Base-by-base conservation (phyloP, 208 protist species). In the Trypanosoma rangeli region DNA sequence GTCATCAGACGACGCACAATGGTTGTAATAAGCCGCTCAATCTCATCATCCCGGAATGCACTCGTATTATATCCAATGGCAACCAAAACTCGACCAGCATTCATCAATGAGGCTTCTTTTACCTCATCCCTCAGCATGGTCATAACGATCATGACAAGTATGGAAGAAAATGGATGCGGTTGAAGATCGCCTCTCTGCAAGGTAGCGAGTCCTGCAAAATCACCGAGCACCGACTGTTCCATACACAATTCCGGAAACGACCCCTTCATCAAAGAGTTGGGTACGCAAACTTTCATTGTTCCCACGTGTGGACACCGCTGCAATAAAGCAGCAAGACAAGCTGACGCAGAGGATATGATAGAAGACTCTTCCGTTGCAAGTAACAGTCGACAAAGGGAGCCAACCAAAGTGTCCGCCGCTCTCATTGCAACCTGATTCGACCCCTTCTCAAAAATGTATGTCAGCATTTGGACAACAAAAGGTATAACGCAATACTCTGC, bases 331-430 rank as follows among this genome's bases (percentile, higher is more conserved):
- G 73, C 70, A 15, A 94, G 75, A 73, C 83, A 89, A 64, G 61
- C 68, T 39, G 83, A 64, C 13, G 73, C 64, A 16, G 78, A 78
- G 5, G 68, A 76, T 24, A 90, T 52, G 29, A 89, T 79, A 29
- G 80, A 74, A 13, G 80, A 86, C 67, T 91, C 85, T 18, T 86
- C 80, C 5, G 83, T 78, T 24, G 50, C 76, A 29, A 89, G 76
- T 1, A 92, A 78, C 24, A 87, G 59, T 48, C 64, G 56, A 66
- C 83, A 88, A 18, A 89, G 62, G 42, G 61, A 63, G 53, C 63
- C 64, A 54, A 91, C 56, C 26, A 86, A 52, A 39, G 63, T 20
- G 15, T 70, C 13, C 12, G 78, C 74, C 16, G 77, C 73, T 1
- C 24, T 55, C 57, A 63, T 73, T 7, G 73, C 71, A 16, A 78